Base-by-base conservation (phyloP, 257 asterid species). In the Capsicum rhomboideum region DNA sequence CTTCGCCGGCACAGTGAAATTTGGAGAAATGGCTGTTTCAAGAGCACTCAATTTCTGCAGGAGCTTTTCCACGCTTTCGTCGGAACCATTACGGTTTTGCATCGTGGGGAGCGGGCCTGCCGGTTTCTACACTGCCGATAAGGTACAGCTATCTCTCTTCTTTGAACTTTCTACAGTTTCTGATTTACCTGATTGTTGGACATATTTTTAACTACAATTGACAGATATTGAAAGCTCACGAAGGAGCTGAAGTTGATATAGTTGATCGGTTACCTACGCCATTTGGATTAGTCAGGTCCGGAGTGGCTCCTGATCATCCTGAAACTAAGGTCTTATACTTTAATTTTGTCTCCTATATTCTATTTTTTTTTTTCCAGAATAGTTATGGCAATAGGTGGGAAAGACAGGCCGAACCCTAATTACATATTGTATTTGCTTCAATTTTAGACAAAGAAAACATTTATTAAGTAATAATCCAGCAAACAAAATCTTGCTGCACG, bases 101-200 rank as follows among this genome's bases (percentile, higher is more conserved):
- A 87, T 97, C 29, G 97, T 95, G 53, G 98, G 98, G 42, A 92
- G 97, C 83, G 98, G 98, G n/a, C 99, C 99, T 64, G 98, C 98
- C 26, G 99, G 99, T 64, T 91, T 93, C 82, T 96, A 96, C 90
- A 89, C 97, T 1, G 97, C 98, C 44, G 98, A 93, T 84, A 96
- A 93, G 99, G 95, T 94, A 69, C 10, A 17, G 4, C 34, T 50
- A 49, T 49, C 61, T 6, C 61, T 6, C 61, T 23, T 21, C 61
- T 77, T 50, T 23, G 59, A 50, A 28, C n/a, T 49, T 75, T 50
- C 44, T 49, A 16, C 81, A 50, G 29, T 26, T 49, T 77, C 44
- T 49, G 17, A 8, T 75, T 46, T 23, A 49, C 16, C 16, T 17
- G 20, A 72, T 75, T 49, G 16, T 23, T 34, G 4, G 40, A 34